These are phyloP conservation scores for Batkoa obscura DNA, from an alignment of 371 early-diverging fungal genomes.

Conservation along the genomic window DNA sequence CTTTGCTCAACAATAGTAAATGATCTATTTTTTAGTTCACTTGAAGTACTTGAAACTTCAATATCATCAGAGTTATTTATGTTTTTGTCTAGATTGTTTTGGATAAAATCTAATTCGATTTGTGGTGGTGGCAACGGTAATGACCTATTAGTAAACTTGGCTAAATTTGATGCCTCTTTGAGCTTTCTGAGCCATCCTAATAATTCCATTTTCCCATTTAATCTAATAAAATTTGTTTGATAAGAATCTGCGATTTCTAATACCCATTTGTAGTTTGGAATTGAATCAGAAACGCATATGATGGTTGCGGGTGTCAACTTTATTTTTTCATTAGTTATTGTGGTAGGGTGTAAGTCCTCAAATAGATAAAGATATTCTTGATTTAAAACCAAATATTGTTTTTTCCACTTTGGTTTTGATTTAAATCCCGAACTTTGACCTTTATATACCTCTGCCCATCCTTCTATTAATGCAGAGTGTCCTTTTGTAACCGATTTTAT, in stretches of 20 bases:
- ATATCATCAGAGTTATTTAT: no score
- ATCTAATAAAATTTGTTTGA: background rate
- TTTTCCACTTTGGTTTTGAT: background rate
- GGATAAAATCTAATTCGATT: no score
- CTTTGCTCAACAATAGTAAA: no score
- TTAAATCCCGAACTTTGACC: background rate
- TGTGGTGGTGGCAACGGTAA: background rate
- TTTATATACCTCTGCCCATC: background rate
- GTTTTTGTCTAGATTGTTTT: no score
- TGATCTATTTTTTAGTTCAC: no score
- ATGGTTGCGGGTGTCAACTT: background rate
- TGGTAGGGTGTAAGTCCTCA: background rate
- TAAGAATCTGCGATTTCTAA: background rate
- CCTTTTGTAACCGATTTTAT: background rate
- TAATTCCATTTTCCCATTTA: background rate
- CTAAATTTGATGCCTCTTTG: background rate
- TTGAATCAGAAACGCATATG: background rate
- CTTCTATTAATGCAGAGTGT: background rate
- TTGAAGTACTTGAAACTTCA: no score
- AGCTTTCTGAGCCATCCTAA: background rate
- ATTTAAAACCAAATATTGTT: background rate
- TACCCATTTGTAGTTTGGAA: background rate
- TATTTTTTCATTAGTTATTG: background rate
- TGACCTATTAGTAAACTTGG: background rate
- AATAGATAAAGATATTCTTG: background rate